Evolutionary conservation across 805 yeast genomes (phyloP), one percentile per base, ranked within the genome.

Genomic region (Diddensiella transvaalensis): DNA sequence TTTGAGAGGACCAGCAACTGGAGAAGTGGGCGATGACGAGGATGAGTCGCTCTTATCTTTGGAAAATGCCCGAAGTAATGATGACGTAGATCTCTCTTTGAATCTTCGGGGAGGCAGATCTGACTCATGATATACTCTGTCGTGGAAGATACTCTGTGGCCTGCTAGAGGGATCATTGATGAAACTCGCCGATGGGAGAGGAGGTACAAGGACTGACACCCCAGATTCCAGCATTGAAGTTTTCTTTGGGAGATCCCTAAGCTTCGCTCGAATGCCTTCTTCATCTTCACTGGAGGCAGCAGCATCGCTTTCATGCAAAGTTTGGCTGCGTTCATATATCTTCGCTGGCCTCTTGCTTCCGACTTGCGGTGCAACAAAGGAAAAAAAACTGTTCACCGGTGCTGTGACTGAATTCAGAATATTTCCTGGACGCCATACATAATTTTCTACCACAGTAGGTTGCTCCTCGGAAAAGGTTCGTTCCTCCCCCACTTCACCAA

Each of bases 181-280:
- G 62, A 77, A 91, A 48, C 75, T 75, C 44, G 74, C 63, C 0
- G 85, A 71, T 0, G 98, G 97, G 8, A 82, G 68, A 1, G 96
- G 95, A 1, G 96, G 95, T 3, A 85, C 66, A 4, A 91, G 67
- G 1, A 87, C 80, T 3, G 84, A 79, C 3, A 87, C 77, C 0
- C 95, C 96, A 0, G 96, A 80, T 48, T 84, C 80, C 3, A 91
- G 58, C 10, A 91, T 80, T 0, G 93, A 84, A 0, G 96, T 79
- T 54, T 80, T 82, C 2, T 49, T 51, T 2, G 91, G 93, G 6
- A 65, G 43, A 24, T 60, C 51, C 39, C 45, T 49, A 2, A 52
- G 26, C 8, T 50, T 49, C 11, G 43, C 44, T 3, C 49, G 46
- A 6, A 52, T 57, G 5, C 55, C 54, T 3, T n/a, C 37, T 17